Conservation (phyloP, 148 eudicot genomes). For the Fallopia convolvulus region DNA sequence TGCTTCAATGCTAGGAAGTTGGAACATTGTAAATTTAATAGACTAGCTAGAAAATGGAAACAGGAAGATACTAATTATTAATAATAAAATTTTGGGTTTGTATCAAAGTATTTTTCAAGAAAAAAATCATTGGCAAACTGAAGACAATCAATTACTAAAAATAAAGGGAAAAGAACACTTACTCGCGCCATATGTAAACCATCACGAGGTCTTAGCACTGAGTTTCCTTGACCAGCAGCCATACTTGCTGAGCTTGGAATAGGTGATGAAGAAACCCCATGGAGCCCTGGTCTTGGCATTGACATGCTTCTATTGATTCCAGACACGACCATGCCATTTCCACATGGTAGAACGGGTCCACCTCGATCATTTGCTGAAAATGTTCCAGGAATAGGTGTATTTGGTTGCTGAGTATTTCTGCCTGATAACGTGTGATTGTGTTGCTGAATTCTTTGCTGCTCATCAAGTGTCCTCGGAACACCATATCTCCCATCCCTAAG, state of each 20-base stretch:
- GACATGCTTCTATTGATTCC: constrained; percentile 52
- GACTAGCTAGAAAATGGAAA: too few species aligned
- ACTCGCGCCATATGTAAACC: constrained; percentile 59
- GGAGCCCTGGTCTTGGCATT: constrained; percentile 59
- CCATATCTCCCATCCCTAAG: constrained; percentile 61
- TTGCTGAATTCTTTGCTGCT: constrained; percentile 67
- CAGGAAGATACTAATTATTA: too few species aligned
- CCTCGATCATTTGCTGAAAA: constrained; percentile 59
- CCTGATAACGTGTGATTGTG: constrained; percentile 53
- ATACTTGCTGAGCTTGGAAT: constrained; percentile 52
- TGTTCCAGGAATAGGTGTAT: constrained; percentile 45
- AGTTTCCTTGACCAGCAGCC: constrained; percentile 57
- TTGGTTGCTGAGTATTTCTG: constrained; percentile 52
- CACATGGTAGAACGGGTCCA: constrained; percentile 56
- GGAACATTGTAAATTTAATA: too few species aligned
- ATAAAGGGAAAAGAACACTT: constrained; percentile 18
- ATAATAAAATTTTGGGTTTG: too few species aligned
- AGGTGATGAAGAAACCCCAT: constrained; percentile 51
- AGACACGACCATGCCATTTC: constrained; percentile 37
- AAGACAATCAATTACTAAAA: neutral
- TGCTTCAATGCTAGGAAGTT: too few species aligned
- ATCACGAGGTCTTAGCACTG: constrained; percentile 61
- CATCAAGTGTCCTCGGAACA: constrained; percentile 63
- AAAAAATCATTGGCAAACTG: neutral
- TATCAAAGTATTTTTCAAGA: neutral